Evolutionary conservation across 306 rosid species (phyloP), one percentile per base, ranked within the genome.

Genomic region (Fragaria vesca): DNA sequence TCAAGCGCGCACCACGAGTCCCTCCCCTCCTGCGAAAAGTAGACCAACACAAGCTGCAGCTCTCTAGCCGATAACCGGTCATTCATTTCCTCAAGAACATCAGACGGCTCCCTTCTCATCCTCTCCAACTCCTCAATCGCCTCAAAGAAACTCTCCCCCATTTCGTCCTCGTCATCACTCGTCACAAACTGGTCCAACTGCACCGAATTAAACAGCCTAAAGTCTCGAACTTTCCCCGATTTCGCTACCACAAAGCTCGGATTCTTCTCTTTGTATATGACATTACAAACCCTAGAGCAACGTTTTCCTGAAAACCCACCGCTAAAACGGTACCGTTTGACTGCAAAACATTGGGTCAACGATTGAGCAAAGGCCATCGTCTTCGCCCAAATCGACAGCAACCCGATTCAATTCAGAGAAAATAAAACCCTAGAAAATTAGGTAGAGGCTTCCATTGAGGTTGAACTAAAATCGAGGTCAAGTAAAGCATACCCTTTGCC

Each of bases 1-100:
- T 95, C 99, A 63, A 95, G 83, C 1, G 99, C 97, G 81, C 96
- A 95, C 99, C 99, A 95, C 0, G 97, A 93, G 79, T 95, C 99
- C 75, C 99, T 91, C 5, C 99, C 99, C 58, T 95, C 99, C 75
- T 95, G 97, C 1, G 99, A 86, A 83, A 95, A 95, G 76, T 93
- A 95, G 18, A 93, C 97, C 60, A 95, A 79, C 79, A 95, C 99
- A 28, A 95, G 97, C 83, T 95, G 97, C 57, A 93, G 66, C 71
- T 95, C 99, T 75, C 89, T 81, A 3, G 97, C 97, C 5, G 99
- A 91, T 11, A 95, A 81, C 26, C 99, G 95, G 11, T 95, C 93
- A 58, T 95, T 95, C 99, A 95, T 95, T 69, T 95, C 97, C 78
- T 84, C 99, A 8, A 95, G 90, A 61, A 95, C 80, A 85, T 95